Base-by-base conservation (phyloP, 2,329 filamentous ascomycete genomes). In the Talaromyces sp. region DNA sequence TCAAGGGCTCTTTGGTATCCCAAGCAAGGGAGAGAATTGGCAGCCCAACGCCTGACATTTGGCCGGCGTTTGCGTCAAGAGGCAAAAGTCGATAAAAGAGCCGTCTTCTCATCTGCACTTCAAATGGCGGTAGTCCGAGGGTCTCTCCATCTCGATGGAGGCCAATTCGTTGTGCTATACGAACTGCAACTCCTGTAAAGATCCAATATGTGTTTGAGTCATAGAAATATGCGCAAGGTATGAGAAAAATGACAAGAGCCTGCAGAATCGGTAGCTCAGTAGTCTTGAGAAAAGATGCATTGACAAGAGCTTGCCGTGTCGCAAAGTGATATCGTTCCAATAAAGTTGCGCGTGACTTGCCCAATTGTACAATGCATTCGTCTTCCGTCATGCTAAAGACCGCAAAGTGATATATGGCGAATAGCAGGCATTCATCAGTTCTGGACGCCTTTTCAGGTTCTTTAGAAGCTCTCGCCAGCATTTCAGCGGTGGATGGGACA, bases 51-150 rank as follows among this genome's bases (percentile, higher is more conserved):
- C 58, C 58, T 8, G 58, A 47, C 27, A 47, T 60, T 11, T 22
- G 25, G 25, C 76, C 17, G 72, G 58, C 58, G 17, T 31, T 47
- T 7, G 27, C 40, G 40, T 47, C 54, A 25, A 40, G 53, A n/a
- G 53, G 43, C 10, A 58, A 11, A 19, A 59, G 54, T 31, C 49
- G 53, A 13, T 45, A 59, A 38, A 34, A 90, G n/a, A 90, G 79
- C 3, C 88, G 81, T 49, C 88, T 80, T 19, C 88, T 82, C 81
- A 90, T 89, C 72, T 90, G 87, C 1, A 84, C 84, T 69, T 90
- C 87, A 68, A 89, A 89, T 0, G 86, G 85, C 0, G 83, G 79
- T 1, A 89, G 78, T 1, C 83, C 83, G 6, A 87, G 78, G 19
- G 76, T 73, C 66, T 84, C 82, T 40, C 86, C 87, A 66, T 90